Conservation (phyloP, 2,329 filamentous ascomycete genomes). For the Cladophialophora carrionii region DNA sequence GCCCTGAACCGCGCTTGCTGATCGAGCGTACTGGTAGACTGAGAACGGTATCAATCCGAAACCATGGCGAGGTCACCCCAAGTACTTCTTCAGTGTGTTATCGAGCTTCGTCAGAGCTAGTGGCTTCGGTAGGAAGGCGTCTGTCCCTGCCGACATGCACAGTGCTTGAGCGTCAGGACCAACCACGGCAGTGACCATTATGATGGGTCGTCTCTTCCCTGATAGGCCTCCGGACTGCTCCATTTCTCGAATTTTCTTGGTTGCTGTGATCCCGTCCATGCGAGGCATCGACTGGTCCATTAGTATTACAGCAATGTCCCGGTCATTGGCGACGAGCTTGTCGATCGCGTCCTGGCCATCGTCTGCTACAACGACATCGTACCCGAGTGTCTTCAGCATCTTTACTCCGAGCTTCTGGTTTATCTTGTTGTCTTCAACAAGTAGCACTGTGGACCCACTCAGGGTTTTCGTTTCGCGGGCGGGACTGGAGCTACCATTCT, state of each 20-base stretch:
- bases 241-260: conserved; percentile 40
- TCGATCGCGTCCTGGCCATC: conserved; percentile 41
- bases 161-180: conserved; percentile 37
- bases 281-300: conserved; percentile 44
- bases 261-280: conserved; percentile 42
- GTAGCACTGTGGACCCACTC: conserved; percentile 61
- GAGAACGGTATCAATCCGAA: background rate
- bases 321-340: conserved; percentile 38
- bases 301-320: conserved; percentile 41
- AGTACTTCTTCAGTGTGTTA: conserved; percentile 28
- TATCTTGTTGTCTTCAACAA: conserved; percentile 60
- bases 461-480: conserved; percentile 26
- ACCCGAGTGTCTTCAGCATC: conserved; percentile 70
- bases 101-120: conserved; percentile 34
- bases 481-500: conserved; percentile 21
- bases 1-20: background rate
- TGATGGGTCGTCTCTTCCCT: conserved; percentile 38
- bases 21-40: background rate
- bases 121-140: conserved; percentile 43
- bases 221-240: conserved; percentile 28
- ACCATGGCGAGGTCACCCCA: conserved; percentile 13
- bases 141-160: conserved; percentile 40
- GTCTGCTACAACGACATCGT: conserved; percentile 56
- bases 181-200: conserved; percentile 43
- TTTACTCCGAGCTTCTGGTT: conserved; percentile 64